Base-by-base conservation (phyloP, 805 yeast genomes). In the Candida ponderosae region DNA sequence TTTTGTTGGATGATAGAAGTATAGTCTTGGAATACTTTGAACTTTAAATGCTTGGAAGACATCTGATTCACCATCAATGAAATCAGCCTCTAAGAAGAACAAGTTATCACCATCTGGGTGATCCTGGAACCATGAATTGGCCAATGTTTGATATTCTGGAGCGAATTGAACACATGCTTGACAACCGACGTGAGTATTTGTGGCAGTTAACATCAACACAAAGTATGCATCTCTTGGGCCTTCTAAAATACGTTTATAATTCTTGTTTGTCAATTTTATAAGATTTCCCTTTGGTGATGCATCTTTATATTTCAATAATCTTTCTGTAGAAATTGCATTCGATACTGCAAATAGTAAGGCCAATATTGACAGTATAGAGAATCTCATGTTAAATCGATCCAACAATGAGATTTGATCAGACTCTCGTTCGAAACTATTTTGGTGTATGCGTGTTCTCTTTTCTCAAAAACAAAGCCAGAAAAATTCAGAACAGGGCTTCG, bases 21-120 rank as follows among this genome's bases (percentile, higher is more conserved):
- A 79, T 32, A 88, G 52, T 52, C 83, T 79, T 23, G 98, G 98
- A 20, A 90, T 95, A 39, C 78, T 77, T 46, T 74, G 73, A 48
- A 90, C 60, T 26, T 70, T 56, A 55, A 64, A 66, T 18, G 44
- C 51, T 38, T 56, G 54, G 51, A 66, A 65, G 7, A 64, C 51
- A 47, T 81, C 63, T 14, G 64, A 61, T 48, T 69, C 70, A 14
- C 78, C 68, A 33, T 75, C 75, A 33, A 67, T 61, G 51, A 84
- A 79, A 52, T 90, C 96, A 14, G 94, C 79, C 31, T 69, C 62
- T 15, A 85, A 84, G 57, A 90, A 85, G 63, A 73, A 79, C 29
- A 89, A 60, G 23, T 66, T 71, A 33, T 68, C 72, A 31, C 65
- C 73, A 41, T 63, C 60, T 17, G 86, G 81, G 49, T 74, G 79